phyloP scores from a whole-genome alignment of 2,329 filamentous ascomycete genomes.

The Triangularia setosa region DNA sequence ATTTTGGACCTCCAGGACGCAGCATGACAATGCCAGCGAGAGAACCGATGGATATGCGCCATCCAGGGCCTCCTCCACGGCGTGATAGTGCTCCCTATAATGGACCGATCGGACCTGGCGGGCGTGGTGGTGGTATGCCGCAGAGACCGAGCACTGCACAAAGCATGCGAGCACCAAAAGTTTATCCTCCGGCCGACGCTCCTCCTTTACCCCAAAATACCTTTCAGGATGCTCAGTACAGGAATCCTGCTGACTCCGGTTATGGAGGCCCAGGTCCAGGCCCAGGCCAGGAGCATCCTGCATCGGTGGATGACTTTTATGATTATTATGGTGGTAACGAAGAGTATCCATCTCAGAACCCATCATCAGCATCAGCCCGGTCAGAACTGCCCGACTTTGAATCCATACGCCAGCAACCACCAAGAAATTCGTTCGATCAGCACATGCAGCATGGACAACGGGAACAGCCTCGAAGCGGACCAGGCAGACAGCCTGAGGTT shows the following conservation, averaged over 20 bases:
- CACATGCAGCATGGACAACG: constrained; percentile 38
- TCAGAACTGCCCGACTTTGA: constrained; percentile 44
- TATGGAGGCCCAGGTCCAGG: constrained; percentile 29
- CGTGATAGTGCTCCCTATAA: constrained; percentile 46
- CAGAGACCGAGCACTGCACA: constrained; percentile 54
- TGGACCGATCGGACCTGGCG: constrained; percentile 34
- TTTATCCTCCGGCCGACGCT: constrained; percentile 44
- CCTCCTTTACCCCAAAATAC: constrained; percentile 32
- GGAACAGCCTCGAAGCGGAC: constrained; percentile 46
- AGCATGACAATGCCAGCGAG: constrained; percentile 60
- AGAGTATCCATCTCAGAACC: constrained; percentile 31
- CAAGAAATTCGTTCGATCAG: constrained; percentile 46
- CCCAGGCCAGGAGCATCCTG: constrained; percentile 29
- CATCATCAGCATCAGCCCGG: constrained; percentile 21
- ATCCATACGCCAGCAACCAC: constrained; percentile 32
- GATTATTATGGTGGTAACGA: constrained; percentile 48
- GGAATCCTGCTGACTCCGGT: constrained; percentile 32
- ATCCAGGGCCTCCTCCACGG: constrained; percentile 33
- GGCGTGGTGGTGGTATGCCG: constrained; percentile 32
- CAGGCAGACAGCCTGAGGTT: constrained; percentile 49
- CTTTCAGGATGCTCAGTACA: constrained; percentile 32
- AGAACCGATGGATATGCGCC: constrained; percentile 39
- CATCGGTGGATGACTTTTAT: constrained; percentile 50
- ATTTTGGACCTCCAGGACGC: constrained; percentile 50
- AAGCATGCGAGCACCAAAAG: constrained; percentile 49